phyloP scores from a whole-genome alignment of 2,329 filamentous ascomycete species.

The Niveomyces coronatus region DNA sequence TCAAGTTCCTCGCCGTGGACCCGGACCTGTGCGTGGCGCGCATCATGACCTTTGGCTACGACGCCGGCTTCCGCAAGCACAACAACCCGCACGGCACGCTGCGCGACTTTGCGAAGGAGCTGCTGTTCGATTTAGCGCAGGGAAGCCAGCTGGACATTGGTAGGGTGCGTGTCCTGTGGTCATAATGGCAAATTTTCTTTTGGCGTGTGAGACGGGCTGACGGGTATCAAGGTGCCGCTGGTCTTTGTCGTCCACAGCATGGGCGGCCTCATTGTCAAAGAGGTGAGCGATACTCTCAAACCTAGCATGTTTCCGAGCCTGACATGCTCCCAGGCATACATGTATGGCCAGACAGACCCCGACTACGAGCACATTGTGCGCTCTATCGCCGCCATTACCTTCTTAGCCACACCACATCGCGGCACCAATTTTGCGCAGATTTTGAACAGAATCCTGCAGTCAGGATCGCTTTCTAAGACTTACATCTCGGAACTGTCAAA shows the following conservation, averaged over 20 bases:
- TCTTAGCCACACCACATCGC: slow-evolving; percentile 31
- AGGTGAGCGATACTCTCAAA: slow-evolving; percentile 4
- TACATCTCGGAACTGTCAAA: slow-evolving; percentile 29
- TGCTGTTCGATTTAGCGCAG: slow-evolving; percentile 18
- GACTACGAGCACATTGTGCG: slow-evolving; percentile 18
- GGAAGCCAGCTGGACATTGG: background rate
- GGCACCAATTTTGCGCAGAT: slow-evolving; percentile 27
- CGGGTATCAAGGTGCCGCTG: slow-evolving; percentile 26
- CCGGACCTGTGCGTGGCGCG: slow-evolving; percentile 20
- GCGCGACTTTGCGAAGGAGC: slow-evolving; percentile 22
- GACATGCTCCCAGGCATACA: slow-evolving; percentile 22
- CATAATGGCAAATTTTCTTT: slow-evolving; percentile 12
- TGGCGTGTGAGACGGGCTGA: no score
- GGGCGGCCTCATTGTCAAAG: slow-evolving; percentile 29
- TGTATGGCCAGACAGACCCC: slow-evolving; percentile 23
- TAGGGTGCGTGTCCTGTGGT: background rate
- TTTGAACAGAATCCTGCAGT: slow-evolving; percentile 25
- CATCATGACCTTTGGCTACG: slow-evolving; percentile 27
- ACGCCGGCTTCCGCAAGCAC: slow-evolving; percentile 19
- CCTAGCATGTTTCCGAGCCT: background rate
- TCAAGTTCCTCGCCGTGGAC: slow-evolving; percentile 23
- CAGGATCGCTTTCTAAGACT: slow-evolving; percentile 17
- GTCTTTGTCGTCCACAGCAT: slow-evolving; percentile 36
- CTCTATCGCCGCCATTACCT: slow-evolving; percentile 25
- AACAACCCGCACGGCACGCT: slow-evolving; percentile 18